These are phyloP conservation scores for Rhynchospora breviuscula DNA, from an alignment of 176 grass and related monocot genomes.

Conservation along the genomic window DNA sequence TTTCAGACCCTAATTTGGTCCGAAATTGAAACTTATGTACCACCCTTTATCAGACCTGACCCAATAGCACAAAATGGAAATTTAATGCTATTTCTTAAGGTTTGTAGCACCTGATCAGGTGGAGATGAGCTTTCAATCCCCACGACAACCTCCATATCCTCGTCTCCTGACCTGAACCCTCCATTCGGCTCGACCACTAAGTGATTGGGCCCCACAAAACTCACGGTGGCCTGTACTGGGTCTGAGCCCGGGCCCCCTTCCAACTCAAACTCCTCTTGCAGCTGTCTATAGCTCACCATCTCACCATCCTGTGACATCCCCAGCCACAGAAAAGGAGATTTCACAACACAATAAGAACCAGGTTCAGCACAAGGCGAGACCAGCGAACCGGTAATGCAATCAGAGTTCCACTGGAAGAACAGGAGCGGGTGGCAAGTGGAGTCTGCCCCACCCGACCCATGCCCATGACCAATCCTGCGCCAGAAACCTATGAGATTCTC, in stretches of 20 bases:
- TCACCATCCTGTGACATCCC: slow-evolving; percentile 16
- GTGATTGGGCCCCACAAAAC: slow-evolving; percentile 27
- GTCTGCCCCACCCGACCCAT: slow-evolving; percentile 13
- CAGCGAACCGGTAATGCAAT: slow-evolving; percentile 25
- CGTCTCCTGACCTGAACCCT: slow-evolving; percentile 18
- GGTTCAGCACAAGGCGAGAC: slow-evolving; percentile 23
- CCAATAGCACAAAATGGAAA: slow-evolving; percentile 12
- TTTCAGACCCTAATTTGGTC: background rate
- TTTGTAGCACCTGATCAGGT: slow-evolving; percentile 22
- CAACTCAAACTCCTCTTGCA: background rate
- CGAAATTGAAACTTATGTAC: slow-evolving; percentile 3
- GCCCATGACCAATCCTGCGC: slow-evolving; percentile 28
- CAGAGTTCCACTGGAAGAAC: slow-evolving; percentile 28
- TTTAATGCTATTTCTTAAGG: slow-evolving; percentile 1
- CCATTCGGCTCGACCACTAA: slow-evolving; percentile 23
- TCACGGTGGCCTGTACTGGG: slow-evolving; percentile 10
- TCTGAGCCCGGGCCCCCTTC: slow-evolving; percentile 1
- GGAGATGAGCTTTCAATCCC: slow-evolving; percentile 21
- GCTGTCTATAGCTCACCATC: slow-evolving; percentile 21
- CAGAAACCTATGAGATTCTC: slow-evolving; percentile 41
- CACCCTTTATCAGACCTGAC: background rate
- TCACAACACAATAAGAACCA: slow-evolving; percentile 21
- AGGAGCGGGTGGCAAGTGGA: slow-evolving; percentile 12
- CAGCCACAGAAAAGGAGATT: slow-evolving; percentile 22
- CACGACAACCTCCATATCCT: background rate